A percentile compares a stretch with the other conserved stretches of the same genome.
Conservation (phyloP, 306 rosid species). For the Cucurbita ficifolia region DNA sequence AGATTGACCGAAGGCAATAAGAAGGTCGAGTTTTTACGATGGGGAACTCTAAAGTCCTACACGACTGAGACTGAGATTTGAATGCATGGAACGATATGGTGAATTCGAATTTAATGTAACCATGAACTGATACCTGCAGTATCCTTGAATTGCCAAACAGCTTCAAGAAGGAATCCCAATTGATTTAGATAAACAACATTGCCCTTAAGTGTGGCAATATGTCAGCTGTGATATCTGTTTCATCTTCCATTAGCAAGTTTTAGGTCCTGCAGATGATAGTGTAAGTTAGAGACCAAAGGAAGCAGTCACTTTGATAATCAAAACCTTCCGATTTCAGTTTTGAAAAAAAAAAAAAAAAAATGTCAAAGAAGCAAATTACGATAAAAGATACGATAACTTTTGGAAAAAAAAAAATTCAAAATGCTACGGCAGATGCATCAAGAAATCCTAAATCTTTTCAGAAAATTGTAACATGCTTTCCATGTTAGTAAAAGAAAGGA, state of each 20-base stretch:
- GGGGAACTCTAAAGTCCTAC: conserved; percentile 7
- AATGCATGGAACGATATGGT: conserved; percentile 16
- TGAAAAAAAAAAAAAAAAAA: background rate
- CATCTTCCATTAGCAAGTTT: conserved; percentile 13
- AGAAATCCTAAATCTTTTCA: background rate
- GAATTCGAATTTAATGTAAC: conserved; percentile 52
- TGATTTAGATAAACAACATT: conserved; percentile 13
- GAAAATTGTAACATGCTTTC: background rate
- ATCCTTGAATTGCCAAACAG: conserved; percentile 32
- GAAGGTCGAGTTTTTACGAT: conserved; percentile 15
- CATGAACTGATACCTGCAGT: conserved; percentile 41
- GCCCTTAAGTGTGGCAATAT: conserved; percentile 8
- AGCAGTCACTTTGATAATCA: background rate
- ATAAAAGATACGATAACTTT: background rate
- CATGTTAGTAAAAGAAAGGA: background rate
- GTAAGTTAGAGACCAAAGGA: background rate
- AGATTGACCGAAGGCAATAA: conserved; percentile 12
- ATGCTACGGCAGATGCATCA: background rate
- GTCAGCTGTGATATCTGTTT: conserved; percentile 3
- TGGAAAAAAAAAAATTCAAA: background rate
- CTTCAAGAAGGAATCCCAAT: conserved; percentile 14
- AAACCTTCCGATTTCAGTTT: background rate
- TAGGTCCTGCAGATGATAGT: background rate
- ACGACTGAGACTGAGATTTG: conserved; percentile 1
- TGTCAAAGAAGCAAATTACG: background rate